These are phyloP conservation scores for Daldinia sp. DNA, from an alignment of 2,329 filamentous ascomycete genomes.

Conservation along the genomic window DNA sequence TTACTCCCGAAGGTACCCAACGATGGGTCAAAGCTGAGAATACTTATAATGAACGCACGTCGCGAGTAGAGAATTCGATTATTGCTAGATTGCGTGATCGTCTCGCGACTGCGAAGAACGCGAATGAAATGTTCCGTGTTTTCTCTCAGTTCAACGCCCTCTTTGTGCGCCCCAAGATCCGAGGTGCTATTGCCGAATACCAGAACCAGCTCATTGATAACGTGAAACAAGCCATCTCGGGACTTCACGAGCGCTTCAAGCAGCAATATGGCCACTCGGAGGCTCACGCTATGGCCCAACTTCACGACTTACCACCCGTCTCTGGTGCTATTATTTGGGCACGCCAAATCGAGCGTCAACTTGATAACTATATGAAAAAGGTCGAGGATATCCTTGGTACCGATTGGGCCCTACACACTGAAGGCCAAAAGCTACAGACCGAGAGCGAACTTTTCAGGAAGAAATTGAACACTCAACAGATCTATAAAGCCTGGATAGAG, in stretches of 20 bases:
- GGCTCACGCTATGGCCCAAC: constrained; percentile 96
- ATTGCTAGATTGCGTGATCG: constrained; percentile 93
- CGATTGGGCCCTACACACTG: constrained; percentile 92
- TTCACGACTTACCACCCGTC: constrained; percentile 93
- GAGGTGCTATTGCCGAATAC: constrained; percentile 96
- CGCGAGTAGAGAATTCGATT: constrained; percentile 97
- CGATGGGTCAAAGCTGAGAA: constrained; percentile 94
- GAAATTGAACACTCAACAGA: constrained; percentile 91
- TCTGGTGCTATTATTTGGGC: constrained; percentile 98
- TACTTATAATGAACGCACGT: constrained; percentile 96
- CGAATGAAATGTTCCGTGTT: constrained; percentile 99
- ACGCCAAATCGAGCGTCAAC: constrained; percentile 93
- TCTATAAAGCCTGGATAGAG: constrained; percentile 94
- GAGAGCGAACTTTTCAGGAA: constrained; percentile 95
- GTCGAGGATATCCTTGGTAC: constrained; percentile 97
- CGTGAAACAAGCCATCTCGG: constrained; percentile 94
- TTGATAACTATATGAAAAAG: constrained; percentile 97
- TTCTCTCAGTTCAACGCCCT: constrained; percentile 99
- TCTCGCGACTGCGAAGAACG: constrained; percentile 92
- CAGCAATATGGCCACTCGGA: constrained; percentile 98
- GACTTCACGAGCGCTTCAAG: constrained; percentile 96
- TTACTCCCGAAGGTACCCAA: constrained; percentile 87
- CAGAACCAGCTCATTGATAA: constrained; percentile 98
- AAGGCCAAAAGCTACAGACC: constrained; percentile 90
- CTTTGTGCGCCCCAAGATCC: constrained; percentile 98